Percentiles rank a stretch among this genome's conserved stretches.
Evolutionary conservation across 371 early-diverging fungal genomes (phyloP).

Genomic region (Syncephalastrum monosporum): DNA sequence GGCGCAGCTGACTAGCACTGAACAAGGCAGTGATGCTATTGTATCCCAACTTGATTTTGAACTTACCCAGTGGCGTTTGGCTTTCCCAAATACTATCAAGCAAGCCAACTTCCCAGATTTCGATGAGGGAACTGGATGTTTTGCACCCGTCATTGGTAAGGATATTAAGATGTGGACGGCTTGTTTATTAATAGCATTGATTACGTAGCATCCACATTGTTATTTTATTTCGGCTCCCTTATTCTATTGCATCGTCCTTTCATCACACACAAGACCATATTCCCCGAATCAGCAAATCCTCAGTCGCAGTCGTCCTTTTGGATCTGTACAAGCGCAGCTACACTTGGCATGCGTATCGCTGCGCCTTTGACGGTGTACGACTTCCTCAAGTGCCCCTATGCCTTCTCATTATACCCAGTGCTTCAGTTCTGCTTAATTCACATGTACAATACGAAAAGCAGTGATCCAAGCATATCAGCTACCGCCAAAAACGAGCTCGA

Average conservation of each 20-base stretch:
- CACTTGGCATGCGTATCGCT: constrained; percentile 39
- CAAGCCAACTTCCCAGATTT: constrained; percentile 31
- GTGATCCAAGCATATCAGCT: constrained; percentile 30
- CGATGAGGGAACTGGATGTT: constrained; percentile 32
- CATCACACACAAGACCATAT: constrained; percentile 27
- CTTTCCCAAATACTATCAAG: constrained; percentile 37
- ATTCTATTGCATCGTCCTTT: constrained; percentile 50
- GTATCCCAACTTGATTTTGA: constrained; percentile 43
- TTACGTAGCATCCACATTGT: constrained; percentile 29
- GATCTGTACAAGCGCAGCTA: constrained; percentile 48
- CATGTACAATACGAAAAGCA: constrained; percentile 45
- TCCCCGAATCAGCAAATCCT: constrained; percentile 5
- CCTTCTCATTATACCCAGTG: constrained; percentile 45
- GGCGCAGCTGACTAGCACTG: constrained; percentile 34
- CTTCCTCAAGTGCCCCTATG: constrained; percentile 45
- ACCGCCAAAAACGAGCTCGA: constrained; percentile 39
- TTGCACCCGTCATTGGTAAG: constrained; percentile 44
- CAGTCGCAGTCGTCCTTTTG: constrained; percentile 40
- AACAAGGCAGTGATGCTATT: constrained; percentile 43
- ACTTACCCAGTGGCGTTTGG: constrained; percentile 47
- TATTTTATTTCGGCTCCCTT: constrained; percentile 41
- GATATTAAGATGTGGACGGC: too few species aligned
- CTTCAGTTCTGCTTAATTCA: constrained; percentile 45
- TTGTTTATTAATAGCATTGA: background rate
- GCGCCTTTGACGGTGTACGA: constrained; percentile 33